Conservation (phyloP, 805 yeast genomes). For the Yarrowia keelungensis region DNA sequence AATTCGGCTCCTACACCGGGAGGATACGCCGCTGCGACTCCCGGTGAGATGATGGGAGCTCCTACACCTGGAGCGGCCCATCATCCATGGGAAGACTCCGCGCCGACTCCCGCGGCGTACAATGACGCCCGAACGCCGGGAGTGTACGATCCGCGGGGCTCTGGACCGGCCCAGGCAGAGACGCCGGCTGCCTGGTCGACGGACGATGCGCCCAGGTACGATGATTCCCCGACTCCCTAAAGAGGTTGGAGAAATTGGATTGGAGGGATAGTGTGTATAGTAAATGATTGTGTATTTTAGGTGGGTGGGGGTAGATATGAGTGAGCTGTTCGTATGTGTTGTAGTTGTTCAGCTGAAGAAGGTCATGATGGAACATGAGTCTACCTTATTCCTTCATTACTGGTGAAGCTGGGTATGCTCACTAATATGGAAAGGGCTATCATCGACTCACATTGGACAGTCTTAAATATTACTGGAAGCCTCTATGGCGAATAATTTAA, state of each 20-base stretch:
- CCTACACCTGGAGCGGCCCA: slow-evolving; percentile 52
- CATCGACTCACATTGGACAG: too few species aligned
- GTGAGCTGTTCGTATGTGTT: too few species aligned
- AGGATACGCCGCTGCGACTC: slow-evolving; percentile 53
- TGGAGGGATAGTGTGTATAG: background rate
- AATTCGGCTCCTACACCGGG: slow-evolving; percentile 51
- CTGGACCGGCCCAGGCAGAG: slow-evolving; percentile 33
- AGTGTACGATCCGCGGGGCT: slow-evolving; percentile 40
- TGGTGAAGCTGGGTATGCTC: too few species aligned
- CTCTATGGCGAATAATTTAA: too few species aligned
- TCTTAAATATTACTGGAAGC: too few species aligned
- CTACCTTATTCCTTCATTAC: too few species aligned
- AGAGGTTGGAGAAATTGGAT: too few species aligned
- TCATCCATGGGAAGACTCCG: slow-evolving; percentile 43
- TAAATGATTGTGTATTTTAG: background rate
- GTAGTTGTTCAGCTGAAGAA: too few species aligned
- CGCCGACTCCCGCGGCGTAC: slow-evolving; percentile 51
- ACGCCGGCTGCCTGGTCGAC: slow-evolving; percentile 36
- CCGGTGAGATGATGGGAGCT: slow-evolving; percentile 51
- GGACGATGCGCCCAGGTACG: slow-evolving; percentile 29
- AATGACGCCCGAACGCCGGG: slow-evolving; percentile 53
- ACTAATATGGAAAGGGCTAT: too few species aligned
- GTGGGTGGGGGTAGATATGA: too few species aligned
- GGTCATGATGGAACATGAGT: too few species aligned
- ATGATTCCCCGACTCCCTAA: slow-evolving; percentile 35